Base-by-base conservation (phyloP, 352 stramenopile genomes). In the Pythium insidiosum region DNA sequence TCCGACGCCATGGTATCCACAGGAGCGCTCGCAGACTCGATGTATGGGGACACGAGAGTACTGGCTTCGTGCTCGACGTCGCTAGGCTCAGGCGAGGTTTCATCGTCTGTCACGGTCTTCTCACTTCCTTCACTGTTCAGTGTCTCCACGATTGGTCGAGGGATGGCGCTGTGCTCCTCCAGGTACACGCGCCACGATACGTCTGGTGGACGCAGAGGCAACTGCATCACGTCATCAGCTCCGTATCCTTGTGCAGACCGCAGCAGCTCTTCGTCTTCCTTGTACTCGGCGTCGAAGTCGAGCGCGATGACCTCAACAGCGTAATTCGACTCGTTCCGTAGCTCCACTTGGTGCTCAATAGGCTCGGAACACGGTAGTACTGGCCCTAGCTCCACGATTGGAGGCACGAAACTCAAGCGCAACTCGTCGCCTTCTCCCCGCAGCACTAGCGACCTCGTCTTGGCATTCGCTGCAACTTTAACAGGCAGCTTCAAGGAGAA, bases 291-390 rank as follows among this genome's bases (percentile, higher is more conserved):
- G 42, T 96, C 88, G 61, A 95, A 96, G 42, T 96, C 88, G 11
- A 96, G 44, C 7, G 79, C 95, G 42, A 92, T 96, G 6, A 98
- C 76, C 53, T 98, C 92, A 5, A 98, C 63, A 0, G 75, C 44
- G 30, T 91, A 93, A 21, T 95, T 73, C 6, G 80, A 90, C 25
- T 94, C 73, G 52, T 98, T 98, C 1, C 53, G 53, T 37, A 98
- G 79, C 15, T 79, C 75, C 6, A 97, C 72, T 1, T 64, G 20
- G 6, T 60, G 53, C 33, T 88, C 55, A 10, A 63, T 48, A 0
- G 63, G 45, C 6, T 54, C 56, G 1, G 66, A 56, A 23, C 72
- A 93, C 24, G 92, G 92, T 20, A 98, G 58, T 10, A 97, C 70
- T 5, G 92, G 83, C 0, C 85, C 81, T 22, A 98, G 59, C 25